Evolutionary conservation across 371 early-diverging fungal species (phyloP).

Genomic region (Mucor racemosus): DNA sequence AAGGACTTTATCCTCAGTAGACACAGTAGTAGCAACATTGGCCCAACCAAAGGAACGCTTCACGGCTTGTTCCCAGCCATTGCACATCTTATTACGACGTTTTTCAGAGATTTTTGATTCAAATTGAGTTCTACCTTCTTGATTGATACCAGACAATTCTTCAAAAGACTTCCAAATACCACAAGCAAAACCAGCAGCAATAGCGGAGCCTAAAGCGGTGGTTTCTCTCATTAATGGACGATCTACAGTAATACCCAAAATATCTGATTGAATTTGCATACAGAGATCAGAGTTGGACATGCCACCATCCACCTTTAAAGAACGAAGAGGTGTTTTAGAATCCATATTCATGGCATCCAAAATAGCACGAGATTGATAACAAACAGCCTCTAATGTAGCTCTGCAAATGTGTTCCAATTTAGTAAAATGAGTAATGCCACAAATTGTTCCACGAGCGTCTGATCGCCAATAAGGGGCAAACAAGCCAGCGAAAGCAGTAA

Average conservation of each 20-base stretch:
- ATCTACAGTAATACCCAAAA: conserved; percentile 80
- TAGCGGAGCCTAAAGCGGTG: conserved; percentile 94
- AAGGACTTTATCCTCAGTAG: conserved; percentile 17
- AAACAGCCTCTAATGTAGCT: conserved; percentile 90
- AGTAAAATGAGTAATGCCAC: conserved; percentile 90
- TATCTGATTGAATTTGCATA: conserved; percentile 94
- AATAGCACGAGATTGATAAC: conserved; percentile 90
- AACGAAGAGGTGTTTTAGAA: conserved; percentile 62
- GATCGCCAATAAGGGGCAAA: conserved; percentile 96
- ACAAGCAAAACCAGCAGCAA: conserved; percentile 92
- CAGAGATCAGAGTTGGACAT: conserved; percentile 86
- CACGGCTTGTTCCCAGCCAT: conserved; percentile 88
- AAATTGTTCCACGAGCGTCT: conserved; percentile 89
- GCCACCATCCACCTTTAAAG: conserved; percentile 94
- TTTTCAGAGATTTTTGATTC: conserved; percentile 46
- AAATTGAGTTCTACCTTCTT: conserved; percentile 50
- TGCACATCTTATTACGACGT: conserved; percentile 66
- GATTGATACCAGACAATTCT: conserved; percentile 43
- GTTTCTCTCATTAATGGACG: conserved; percentile 93
- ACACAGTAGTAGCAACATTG: conserved; percentile 20
- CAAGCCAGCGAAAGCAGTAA: conserved; percentile 92
- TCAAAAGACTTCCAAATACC: conserved; percentile 72
- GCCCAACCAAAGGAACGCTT: conserved; percentile 76
- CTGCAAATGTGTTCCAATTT: conserved; percentile 83
- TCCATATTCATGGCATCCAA: conserved; percentile 90